phyloP scores from a whole-genome alignment of 2,329 filamentous ascomycete genomes.

The Grosmannia clavigera region DNA sequence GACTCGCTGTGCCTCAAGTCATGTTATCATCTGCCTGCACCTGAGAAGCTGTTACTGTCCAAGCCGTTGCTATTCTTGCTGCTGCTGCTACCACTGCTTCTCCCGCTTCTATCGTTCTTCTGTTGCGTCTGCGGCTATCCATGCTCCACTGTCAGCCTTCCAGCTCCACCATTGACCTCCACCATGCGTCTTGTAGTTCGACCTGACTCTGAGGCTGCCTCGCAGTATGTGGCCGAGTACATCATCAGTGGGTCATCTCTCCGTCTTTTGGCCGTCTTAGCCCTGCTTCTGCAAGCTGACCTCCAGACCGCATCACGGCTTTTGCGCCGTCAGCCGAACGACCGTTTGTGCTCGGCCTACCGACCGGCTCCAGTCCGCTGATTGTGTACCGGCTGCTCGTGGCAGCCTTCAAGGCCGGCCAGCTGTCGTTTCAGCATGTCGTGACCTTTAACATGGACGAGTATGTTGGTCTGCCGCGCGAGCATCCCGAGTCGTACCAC shows the following conservation, averaged over 20 bases:
- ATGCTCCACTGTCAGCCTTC: not conserved
- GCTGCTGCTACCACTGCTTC: not conserved
- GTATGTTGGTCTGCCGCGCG: constrained; percentile 59
- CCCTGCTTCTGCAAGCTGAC: too few species aligned
- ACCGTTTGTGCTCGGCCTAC: constrained; percentile 60
- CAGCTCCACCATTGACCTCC: not conserved
- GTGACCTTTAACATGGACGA: constrained; percentile 61
- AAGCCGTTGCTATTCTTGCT: not conserved
- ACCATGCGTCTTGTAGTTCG: constrained; percentile 61
- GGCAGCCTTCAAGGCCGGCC: constrained; percentile 42
- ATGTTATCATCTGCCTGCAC: too few species aligned
- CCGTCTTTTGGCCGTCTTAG: not conserved
- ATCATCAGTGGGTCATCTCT: constrained; percentile 34
- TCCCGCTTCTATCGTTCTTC: not conserved
- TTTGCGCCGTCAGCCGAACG: constrained; percentile 50
- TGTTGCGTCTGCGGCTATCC: not conserved
- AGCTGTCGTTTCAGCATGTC: constrained; percentile 45
- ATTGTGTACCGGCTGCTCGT: constrained; percentile 58
- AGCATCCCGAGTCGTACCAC: constrained; percentile 67
- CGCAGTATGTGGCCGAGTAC: constrained; percentile 58
- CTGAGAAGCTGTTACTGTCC: not conserved
- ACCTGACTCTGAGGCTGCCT: constrained; percentile 47
- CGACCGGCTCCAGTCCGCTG: constrained; percentile 59
- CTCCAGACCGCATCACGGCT: constrained; percentile 44
- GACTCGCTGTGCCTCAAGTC: too few species aligned